A percentile compares a stretch with the other conserved stretches of the same genome.
phyloP scores from a whole-genome alignment of 139 green algal species.

The Tetradesmus obliquus region DNA sequence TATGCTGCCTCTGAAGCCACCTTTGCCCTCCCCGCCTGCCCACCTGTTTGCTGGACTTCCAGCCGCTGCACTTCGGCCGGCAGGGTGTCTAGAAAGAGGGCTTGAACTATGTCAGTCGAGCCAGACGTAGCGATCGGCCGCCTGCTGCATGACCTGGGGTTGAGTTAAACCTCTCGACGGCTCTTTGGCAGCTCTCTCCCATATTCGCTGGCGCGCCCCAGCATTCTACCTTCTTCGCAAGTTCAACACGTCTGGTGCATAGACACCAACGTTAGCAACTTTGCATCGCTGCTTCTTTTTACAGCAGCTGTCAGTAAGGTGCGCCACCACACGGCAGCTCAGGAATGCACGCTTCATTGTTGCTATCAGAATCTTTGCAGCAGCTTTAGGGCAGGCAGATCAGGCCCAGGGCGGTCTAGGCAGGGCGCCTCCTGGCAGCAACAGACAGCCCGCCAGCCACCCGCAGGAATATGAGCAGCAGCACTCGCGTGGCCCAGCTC shows the following conservation, averaged over 20 bases:
- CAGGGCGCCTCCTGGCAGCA: neutral
- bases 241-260: slow-evolving; percentile 13
- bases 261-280: slow-evolving; percentile 30
- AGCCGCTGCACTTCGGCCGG: neutral
- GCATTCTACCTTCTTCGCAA: neutral
- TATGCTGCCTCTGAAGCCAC: neutral
- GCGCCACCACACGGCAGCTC: neutral
- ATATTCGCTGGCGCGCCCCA: neutral
- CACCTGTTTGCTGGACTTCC: neutral
- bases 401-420: neutral
- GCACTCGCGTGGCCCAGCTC: neutral
- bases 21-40: neutral
- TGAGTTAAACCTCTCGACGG: neutral
- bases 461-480: neutral
- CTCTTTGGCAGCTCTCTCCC: neutral
- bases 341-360: neutral
- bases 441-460: slow-evolving; percentile 26
- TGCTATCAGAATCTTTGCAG: neutral
- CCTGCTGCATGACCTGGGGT: neutral
- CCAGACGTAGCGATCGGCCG: neutral
- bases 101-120: neutral
- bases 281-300: slow-evolving; percentile 23
- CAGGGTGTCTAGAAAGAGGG: neutral
- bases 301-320: slow-evolving; percentile 15
- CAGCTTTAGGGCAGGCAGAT: neutral